Evolutionary conservation across 2,329 filamentous ascomycete genomes (phyloP).

Genomic region (Claviceps citrina): DNA sequence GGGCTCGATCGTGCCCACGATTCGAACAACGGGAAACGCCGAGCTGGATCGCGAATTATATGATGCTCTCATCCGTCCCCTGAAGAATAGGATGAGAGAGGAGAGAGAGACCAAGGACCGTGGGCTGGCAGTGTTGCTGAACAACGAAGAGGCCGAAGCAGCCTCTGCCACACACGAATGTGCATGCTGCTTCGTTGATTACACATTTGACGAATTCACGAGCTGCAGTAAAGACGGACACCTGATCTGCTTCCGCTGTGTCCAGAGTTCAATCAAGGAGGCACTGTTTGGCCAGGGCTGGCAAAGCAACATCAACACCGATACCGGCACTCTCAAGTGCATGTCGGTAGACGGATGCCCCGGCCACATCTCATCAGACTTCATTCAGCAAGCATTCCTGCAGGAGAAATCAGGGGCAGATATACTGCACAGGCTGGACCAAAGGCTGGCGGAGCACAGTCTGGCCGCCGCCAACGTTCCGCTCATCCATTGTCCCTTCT

Average conservation of each 20-base stretch:
- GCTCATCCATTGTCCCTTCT: constrained; percentile 77
- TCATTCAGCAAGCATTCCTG: constrained; percentile 58
- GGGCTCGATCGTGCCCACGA: constrained; percentile 40
- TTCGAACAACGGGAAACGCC: constrained; percentile 49
- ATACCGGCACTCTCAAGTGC: constrained; percentile 62
- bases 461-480: constrained; percentile 59
- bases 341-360: constrained; percentile 67
- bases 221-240: constrained; percentile 55
- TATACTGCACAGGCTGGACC: constrained; percentile 59
- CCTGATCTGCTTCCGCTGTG: constrained; percentile 67
- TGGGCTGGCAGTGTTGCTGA: constrained; percentile 35
- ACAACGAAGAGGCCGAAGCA: constrained; percentile 43
- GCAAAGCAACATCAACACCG: constrained; percentile 60
- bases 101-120: constrained; percentile 36
- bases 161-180: constrained; percentile 50
- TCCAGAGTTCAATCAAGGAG: constrained; percentile 68
- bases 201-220: constrained; percentile 58
- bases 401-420: constrained; percentile 55
- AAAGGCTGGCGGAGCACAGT: constrained; percentile 60
- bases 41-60: constrained; percentile 50
- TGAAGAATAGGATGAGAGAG: constrained; percentile 28
- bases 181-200: constrained; percentile 60
- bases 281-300: constrained; percentile 89
- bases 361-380: constrained; percentile 54
- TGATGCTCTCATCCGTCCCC: constrained; percentile 37